Evolutionary conservation across 2,329 filamentous ascomycete species (phyloP).

Genomic region (Neurospora sp.): DNA sequence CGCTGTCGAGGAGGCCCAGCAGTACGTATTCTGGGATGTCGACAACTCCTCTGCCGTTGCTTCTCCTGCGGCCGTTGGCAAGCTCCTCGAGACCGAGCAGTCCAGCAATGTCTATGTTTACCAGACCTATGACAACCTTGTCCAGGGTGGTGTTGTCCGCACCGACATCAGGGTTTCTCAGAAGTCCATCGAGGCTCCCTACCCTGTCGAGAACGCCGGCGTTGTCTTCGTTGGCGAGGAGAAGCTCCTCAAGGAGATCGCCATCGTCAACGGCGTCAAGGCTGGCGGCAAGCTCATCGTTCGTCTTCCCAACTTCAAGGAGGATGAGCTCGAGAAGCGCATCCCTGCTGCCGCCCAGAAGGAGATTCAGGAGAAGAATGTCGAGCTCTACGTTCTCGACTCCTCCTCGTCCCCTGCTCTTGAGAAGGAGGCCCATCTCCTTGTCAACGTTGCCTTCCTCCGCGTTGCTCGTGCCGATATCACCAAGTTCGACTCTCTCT

Average conservation of each 20-base stretch:
- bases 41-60: conserved; percentile 61
- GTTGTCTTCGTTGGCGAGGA: conserved; percentile 70
- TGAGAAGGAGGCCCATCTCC: conserved; percentile 53
- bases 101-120: conserved; percentile 52
- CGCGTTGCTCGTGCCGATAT: conserved; percentile 62
- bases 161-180: conserved; percentile 78
- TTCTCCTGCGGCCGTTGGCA: conserved; percentile 52
- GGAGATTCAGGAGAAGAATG: conserved; percentile 56
- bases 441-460: conserved; percentile 76
- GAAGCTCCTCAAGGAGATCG: conserved; percentile 69
- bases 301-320: conserved; percentile 69
- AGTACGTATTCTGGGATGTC: conserved; percentile 91
- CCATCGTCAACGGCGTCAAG: conserved; percentile 63
- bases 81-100: conserved; percentile 61
- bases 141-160: conserved; percentile 68
- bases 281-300: conserved; percentile 63
- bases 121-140: conserved; percentile 56
- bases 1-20: conserved; percentile 51
- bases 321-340: conserved; percentile 84
- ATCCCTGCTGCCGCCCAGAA: conserved; percentile 63
- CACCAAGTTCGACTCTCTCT: conserved; percentile 52
- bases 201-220: conserved; percentile 70
- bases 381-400: conserved; percentile 70
- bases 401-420: conserved; percentile 56
- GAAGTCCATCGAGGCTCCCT: conserved; percentile 77